Base-by-base conservation (phyloP, 768 basidiomycete species). In the Mycena vulgaris region DNA sequence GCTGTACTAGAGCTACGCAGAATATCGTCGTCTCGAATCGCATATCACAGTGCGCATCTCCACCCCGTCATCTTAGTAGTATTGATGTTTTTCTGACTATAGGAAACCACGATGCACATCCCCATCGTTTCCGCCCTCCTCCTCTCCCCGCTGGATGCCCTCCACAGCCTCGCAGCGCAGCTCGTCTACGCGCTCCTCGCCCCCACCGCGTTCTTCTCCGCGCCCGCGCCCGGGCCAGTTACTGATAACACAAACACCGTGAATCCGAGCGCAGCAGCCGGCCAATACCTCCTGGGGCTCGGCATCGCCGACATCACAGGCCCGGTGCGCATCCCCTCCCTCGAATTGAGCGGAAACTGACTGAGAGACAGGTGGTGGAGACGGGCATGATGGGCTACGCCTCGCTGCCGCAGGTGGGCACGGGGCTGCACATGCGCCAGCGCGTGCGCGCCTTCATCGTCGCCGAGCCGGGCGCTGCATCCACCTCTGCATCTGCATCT, bases 311-410 rank as follows among this genome's bases (percentile, higher is more conserved):
- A 63, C 77, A 40, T 48, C 42, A 62, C 48, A 81, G 66, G 86
- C 30, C 86, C 86, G 5, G 40, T 40, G 19, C 11, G 40, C 5
- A 9, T 40, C 11, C 40, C 40, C 14, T 16, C 19, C 14, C 40
- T 40, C 40, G 11, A 4, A 5, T 40, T 40, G 40, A 5, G 40
- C 40, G 40, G n/a, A n/a, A n/a, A n/a, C 40, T 40, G 14, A 40
- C 40, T 4, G 5, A 5, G 14, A 9, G 40, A 17, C 5, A 40
- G 42, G 84, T 88, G 37, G 88, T 88, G 19, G 86, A 89, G 78
- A 89, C 87, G 17, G 88, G 89, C 70, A 87, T 88, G 84, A 87
- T 88, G 85, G 88, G 89, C 5, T 89, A 88, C 75, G 88, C 87
- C 7, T 78, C 71, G 7, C 73, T 85, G 3, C 63, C 79, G 7